phyloP scores from a whole-genome alignment of 106 monocot species.

The Allium fistulosum region DNA sequence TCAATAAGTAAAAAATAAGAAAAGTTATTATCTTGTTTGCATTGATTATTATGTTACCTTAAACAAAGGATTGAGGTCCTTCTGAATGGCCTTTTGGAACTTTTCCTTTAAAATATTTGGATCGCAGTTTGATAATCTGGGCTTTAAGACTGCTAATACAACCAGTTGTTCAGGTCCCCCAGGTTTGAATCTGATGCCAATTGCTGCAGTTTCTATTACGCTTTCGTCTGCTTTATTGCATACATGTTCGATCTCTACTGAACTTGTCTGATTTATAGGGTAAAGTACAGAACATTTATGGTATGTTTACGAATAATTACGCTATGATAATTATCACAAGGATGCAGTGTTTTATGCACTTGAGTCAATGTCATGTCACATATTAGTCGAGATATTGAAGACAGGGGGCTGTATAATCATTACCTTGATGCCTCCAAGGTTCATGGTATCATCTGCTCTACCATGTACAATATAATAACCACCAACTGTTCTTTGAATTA shows the following conservation, averaged over 20 bases:
- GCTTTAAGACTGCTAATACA: slow-evolving; percentile 60
- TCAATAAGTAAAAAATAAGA: background rate
- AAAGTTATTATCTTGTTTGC: background rate
- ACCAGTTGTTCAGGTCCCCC: slow-evolving; percentile 82
- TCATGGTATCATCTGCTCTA: slow-evolving; percentile 97
- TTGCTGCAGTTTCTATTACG: slow-evolving; percentile 74
- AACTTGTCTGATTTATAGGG: slow-evolving; percentile 55
- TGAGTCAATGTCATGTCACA: too few species aligned
- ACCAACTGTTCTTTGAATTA: slow-evolving; percentile 71
- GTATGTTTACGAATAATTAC: too few species aligned
- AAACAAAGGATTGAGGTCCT: slow-evolving; percentile 79
- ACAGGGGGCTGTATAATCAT: background rate
- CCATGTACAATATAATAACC: slow-evolving; percentile 83
- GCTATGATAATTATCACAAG: too few species aligned
- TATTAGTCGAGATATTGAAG: too few species aligned
- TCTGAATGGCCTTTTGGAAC: slow-evolving; percentile 72
- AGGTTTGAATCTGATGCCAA: slow-evolving; percentile 32
- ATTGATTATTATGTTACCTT: slow-evolving; percentile 33
- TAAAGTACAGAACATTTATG: background rate
- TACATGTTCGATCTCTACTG: slow-evolving; percentile 77
- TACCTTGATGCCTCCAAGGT: slow-evolving; percentile 98
- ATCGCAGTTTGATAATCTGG: slow-evolving; percentile 20
- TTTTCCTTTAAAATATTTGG: slow-evolving; percentile 35
- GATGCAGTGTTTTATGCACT: too few species aligned
- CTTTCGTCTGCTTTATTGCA: slow-evolving; percentile 78